These are phyloP conservation scores for Pestalotiopsis sp. DNA, from an alignment of 2,329 filamentous ascomycete genomes.

Conservation along the genomic window DNA sequence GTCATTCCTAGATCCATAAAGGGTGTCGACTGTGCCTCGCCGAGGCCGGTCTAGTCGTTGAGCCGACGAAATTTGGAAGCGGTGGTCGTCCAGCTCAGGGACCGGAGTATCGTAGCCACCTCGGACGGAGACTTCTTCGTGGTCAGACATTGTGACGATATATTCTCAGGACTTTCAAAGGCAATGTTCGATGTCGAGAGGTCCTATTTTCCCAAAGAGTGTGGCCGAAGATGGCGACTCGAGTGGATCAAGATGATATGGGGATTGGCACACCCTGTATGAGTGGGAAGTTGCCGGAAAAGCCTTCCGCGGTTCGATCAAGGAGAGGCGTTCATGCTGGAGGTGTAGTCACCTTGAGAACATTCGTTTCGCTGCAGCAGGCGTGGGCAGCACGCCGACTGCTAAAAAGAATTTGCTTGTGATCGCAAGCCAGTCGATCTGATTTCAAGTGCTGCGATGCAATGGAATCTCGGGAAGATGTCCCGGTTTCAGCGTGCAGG, in stretches of 20 bases:
- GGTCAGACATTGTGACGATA: slow-evolving; percentile 66
- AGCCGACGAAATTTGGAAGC: slow-evolving; percentile 64
- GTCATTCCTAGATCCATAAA: slow-evolving; percentile 56
- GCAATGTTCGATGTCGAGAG: slow-evolving; percentile 29
- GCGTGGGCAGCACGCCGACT: slow-evolving; percentile 40
- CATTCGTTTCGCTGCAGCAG: slow-evolving; percentile 33
- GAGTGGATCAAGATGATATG: background rate
- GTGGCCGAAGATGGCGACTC: background rate
- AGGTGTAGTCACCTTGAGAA: slow-evolving; percentile 24
- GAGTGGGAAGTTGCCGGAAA: slow-evolving; percentile 16
- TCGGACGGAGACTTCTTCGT: slow-evolving; percentile 63
- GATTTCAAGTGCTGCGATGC: slow-evolving; percentile 14
- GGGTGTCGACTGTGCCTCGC: slow-evolving; percentile 74
- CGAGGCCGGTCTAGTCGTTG: slow-evolving; percentile 64
- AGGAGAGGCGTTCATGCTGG: slow-evolving; percentile 36
- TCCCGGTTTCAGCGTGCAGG: background rate
- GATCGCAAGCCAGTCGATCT: slow-evolving; percentile 12
- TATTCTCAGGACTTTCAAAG: background rate
- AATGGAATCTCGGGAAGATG: background rate
- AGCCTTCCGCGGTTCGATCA: slow-evolving; percentile 34
- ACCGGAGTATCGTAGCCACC: slow-evolving; percentile 73
- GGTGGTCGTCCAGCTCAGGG: slow-evolving; percentile 86
- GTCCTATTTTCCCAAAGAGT: background rate
- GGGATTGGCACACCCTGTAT: background rate
- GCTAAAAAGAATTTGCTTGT: slow-evolving; percentile 20